Base-by-base conservation (phyloP, 1,284 basidiomycete genomes). In the Cryptococcus hybrid region DNA sequence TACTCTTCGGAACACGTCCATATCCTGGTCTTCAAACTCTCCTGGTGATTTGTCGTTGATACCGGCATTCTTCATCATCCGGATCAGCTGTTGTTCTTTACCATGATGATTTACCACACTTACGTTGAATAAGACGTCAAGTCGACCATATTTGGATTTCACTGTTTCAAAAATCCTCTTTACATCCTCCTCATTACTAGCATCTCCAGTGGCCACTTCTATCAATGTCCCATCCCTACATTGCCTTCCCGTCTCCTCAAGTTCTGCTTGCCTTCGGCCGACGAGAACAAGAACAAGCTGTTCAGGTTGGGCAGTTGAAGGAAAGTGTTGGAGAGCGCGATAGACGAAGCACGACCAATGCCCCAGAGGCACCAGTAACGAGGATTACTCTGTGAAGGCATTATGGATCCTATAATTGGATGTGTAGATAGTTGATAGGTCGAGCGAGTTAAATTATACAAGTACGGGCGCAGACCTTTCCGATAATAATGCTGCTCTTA, bases 101-200 rank as follows among this genome's bases (percentile, higher is more conserved):
- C 47, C 15, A 15, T 7, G 12, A 7, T 9, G 24, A 8, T 8
- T 30, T 24, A 24, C 24, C 6, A 47, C 8, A 65, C 83, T 73
- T 66, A 86, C 89, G 71, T 92, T 91, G 79, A 91, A 92, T 13
- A 84, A 67, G n/a, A 90, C 66, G 69, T 92, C 89, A 24, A 91
- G 68, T 2, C 86, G 81, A 5, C 86, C 88, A 67, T 87, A 90
- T 56, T 80, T 79, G 30, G 80, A 73, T 47, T 84, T 71, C 1
- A 85, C 81, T 38, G 78, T 70, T 7, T 76, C 66, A 69, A 91
- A 91, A 48, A 90, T 76, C n/a, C 66, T 67, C 59, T 55, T 53
- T 7, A 75, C 71, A 45, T 72, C 71, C 38, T 58, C 64, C 34
- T 75, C 71, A 6, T 51, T 57, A 44, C 63, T 66, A 8, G 90